Evolutionary conservation across 2,329 filamentous ascomycete genomes (phyloP).

Genomic region (Colletotrichum incanum): DNA sequence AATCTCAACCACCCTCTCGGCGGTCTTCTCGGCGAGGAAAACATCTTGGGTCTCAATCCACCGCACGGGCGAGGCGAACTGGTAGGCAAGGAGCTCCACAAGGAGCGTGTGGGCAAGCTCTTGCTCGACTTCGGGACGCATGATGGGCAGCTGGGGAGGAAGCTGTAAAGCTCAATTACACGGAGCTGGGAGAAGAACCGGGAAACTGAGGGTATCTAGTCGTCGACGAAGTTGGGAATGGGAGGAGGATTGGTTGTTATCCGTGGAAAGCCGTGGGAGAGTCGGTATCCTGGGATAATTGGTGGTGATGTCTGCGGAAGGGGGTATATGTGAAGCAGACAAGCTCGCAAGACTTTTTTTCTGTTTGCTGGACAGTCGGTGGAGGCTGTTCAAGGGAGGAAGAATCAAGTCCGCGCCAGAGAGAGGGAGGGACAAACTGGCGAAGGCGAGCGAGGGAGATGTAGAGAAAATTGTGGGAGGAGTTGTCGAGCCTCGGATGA

Average conservation of each 20-base stretch:
- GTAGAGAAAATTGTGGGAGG: constrained; percentile 33
- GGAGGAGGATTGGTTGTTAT: neutral
- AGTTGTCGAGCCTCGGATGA: constrained; percentile 33
- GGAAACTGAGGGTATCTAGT: constrained; percentile 40
- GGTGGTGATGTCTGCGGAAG: constrained; percentile 31
- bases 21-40: constrained; percentile 94
- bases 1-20: constrained; percentile 97
- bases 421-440: constrained; percentile 41
- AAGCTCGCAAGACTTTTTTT: constrained; percentile 37
- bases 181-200: constrained; percentile 44
- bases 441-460: constrained; percentile 41
- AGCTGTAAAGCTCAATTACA: constrained; percentile 39
- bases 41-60: constrained; percentile 99
- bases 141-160: constrained; percentile 63
- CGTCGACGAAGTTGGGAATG: constrained; percentile 32
- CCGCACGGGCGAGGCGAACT: constrained; percentile 98
- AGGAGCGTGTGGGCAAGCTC: constrained; percentile 98
- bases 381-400: constrained; percentile 40
- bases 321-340: constrained; percentile 40
- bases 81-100: constrained; percentile 98
- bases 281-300: constrained; percentile 23
- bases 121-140: constrained; percentile 99
- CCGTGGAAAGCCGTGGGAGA: constrained; percentile 38
- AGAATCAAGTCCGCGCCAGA: constrained; percentile 40
- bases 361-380: constrained; percentile 28